Evolutionary conservation across 345 rosid species (phyloP).

Genomic region (Arabis alpina): DNA sequence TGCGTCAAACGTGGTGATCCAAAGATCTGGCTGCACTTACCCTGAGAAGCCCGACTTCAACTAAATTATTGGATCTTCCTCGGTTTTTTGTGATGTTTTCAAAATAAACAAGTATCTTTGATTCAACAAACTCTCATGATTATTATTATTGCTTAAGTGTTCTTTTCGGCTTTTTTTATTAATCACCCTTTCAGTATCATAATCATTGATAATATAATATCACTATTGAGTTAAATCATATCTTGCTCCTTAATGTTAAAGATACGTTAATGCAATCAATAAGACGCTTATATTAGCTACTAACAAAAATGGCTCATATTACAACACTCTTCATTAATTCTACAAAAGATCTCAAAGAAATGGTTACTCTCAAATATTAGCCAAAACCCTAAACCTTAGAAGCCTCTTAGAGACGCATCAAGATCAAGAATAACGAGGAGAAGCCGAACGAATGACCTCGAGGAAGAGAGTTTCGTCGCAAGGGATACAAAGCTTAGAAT

Average conservation of each 20-base stretch:
- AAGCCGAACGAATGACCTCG: conserved; percentile 56
- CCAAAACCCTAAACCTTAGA: background rate
- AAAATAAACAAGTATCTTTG: conserved; percentile 18
- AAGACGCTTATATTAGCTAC: too few relatives aligned
- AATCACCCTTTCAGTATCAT: background rate
- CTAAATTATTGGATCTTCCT: conserved; percentile 29
- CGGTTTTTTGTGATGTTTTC: conserved; percentile 32
- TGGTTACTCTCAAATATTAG: background rate
- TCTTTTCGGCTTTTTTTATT: conserved; percentile 2
- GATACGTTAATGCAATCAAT: too few relatives aligned
- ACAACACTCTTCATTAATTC: conserved; percentile 16
- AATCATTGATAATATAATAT: too few relatives aligned
- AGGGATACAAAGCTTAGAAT: conserved; percentile 75
- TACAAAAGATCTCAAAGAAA: conserved; percentile 4
- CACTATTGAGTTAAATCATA: too few relatives aligned
- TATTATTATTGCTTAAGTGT: conserved; percentile 13
- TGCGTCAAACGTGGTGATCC: conserved; percentile 84
- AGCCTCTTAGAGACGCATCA: conserved; percentile 10
- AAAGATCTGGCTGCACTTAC: conserved; percentile 94
- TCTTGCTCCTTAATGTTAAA: too few relatives aligned
- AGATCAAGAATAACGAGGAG: conserved; percentile 29
- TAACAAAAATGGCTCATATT: conserved; percentile 2
- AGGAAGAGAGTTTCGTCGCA: conserved; percentile 77
- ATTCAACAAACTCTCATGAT: conserved; percentile 22
- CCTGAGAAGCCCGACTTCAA: conserved; percentile 55